Evolutionary conservation across 768 basidiomycete genomes (phyloP), one percentile per base, ranked within the genome.

Genomic region (Boletellus sp.): DNA sequence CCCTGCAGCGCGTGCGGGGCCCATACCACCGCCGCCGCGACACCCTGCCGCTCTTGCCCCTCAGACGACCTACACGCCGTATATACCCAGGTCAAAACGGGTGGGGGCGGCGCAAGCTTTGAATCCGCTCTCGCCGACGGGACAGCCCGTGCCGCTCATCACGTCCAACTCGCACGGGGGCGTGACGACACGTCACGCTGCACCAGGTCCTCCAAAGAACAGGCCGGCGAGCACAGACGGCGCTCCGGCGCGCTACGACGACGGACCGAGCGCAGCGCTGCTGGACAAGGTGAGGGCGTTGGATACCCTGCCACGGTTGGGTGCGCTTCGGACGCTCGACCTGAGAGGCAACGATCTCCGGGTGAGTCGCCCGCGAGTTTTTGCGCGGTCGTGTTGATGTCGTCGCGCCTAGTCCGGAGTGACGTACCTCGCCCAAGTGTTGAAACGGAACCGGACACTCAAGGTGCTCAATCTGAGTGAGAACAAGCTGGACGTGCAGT

Each of bases 381-480:
- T 45, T 8, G 34, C 43, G 6, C 35, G 16, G 15, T 5, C 35
- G 11, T 35, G 35, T 23, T 56, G 49, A 50, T 10, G 8, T 16
- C 34, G 26, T 38, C 28, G 28, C 28, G 7, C 12, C 13, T 52
- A 81, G 79, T 79, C 69, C 37, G 94, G 95, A 0, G 85, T 97
- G 32, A 81, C 80, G 0, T 97, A 96, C 62, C 81, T 98, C 42
- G 87, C 94, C 0, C 94, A 98, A 69, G 95, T 98, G 0, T 74
- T 98, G 54, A 98, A 98, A 64, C 85, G 95, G 33, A 98, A 99
- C 68, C 76, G 94, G 38, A 97, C 95, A 3, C 74, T 98, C 38
- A 96, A 95, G 69, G 85, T 97, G 6, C 76, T 97, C 22, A 98
- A 97, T 66, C 71, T 98, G 45, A 87, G 89, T 60, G 95, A 98